Conservation (phyloP, 306 rosid genomes). For the Hippophae rhamnoides region DNA sequence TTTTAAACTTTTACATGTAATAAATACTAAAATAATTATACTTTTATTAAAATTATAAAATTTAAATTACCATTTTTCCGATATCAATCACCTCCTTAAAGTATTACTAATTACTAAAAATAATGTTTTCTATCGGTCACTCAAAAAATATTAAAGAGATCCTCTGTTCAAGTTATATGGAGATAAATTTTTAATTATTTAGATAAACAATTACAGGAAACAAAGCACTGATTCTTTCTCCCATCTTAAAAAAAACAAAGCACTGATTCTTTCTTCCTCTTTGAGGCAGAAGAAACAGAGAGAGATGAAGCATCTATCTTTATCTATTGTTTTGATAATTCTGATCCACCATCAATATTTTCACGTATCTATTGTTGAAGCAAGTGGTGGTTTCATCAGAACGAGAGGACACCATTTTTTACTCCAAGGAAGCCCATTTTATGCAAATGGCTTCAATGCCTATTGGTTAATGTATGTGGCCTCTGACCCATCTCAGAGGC, state of each 20-base stretch:
- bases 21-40: too few species aligned
- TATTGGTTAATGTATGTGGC: constrained; percentile 87
- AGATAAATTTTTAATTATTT: too few species aligned
- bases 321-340: constrained; percentile 34
- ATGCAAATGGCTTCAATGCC: constrained; percentile 88
- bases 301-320: constrained; percentile 46
- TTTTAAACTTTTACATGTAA: too few species aligned
- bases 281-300: background rate
- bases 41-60: too few species aligned
- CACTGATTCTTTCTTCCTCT: constrained; percentile 3
- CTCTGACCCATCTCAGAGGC: constrained; percentile 78
- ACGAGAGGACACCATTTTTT: constrained; percentile 58
- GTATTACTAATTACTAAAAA: too few species aligned
- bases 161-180: too few species aligned
- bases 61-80: too few species aligned
- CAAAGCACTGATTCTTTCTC: constrained; percentile 6
- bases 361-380: constrained; percentile 32
- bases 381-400: constrained; percentile 60
- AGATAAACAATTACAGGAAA: background rate
- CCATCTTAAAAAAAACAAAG: background rate
- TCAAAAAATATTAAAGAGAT: too few species aligned
- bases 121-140: too few species aligned
- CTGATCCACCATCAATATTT: constrained; percentile 30
- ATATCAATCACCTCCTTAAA: too few species aligned
- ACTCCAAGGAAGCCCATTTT: constrained; percentile 63